A percentile compares a stretch with the other conserved stretches of the same genome.
Conservation (phyloP, 768 basidiomycete genomes). For the Amyloporia xantha region DNA sequence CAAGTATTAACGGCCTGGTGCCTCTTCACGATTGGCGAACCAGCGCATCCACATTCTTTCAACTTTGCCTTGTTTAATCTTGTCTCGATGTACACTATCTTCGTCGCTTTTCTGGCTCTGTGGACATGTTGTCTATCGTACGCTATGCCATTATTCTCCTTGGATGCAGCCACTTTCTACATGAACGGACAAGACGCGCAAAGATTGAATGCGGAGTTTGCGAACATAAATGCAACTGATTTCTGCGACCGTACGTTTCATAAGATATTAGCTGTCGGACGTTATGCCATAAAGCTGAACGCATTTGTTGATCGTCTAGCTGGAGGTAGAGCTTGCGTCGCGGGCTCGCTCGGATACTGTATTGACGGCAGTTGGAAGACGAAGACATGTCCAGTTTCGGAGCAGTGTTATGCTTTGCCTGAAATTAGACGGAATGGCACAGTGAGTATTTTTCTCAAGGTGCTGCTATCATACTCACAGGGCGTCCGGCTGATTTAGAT, state of each 20-base stretch:
- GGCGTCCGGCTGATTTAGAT: slow-evolving; percentile 22
- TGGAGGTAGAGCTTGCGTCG: slow-evolving; percentile 44
- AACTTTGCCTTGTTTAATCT: background rate
- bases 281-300: too few relatives aligned
- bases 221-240: slow-evolving; percentile 32
- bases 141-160: slow-evolving; percentile 13
- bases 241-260: slow-evolving; percentile 40
- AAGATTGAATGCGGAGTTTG: slow-evolving; percentile 41
- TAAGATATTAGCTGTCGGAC: too few relatives aligned
- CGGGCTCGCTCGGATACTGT: slow-evolving; percentile 35
- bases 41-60: background rate
- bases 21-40: slow-evolving; percentile 3
- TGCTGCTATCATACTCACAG: background rate
- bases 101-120: background rate
- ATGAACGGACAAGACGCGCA: slow-evolving; percentile 47
- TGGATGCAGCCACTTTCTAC: slow-evolving; percentile 37
- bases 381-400: slow-evolving; percentile 28
- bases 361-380: slow-evolving; percentile 34
- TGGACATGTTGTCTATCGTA: background rate
- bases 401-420: slow-evolving; percentile 49
- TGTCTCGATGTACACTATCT: background rate
- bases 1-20: background rate
- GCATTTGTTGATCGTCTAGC: too few relatives aligned
- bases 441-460: slow-evolving; percentile 26
- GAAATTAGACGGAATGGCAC: slow-evolving; percentile 35